Evolutionary conservation across 2,329 filamentous ascomycete genomes (phyloP), one percentile per base, ranked within the genome.

Genomic region (Nakataea oryzae): DNA sequence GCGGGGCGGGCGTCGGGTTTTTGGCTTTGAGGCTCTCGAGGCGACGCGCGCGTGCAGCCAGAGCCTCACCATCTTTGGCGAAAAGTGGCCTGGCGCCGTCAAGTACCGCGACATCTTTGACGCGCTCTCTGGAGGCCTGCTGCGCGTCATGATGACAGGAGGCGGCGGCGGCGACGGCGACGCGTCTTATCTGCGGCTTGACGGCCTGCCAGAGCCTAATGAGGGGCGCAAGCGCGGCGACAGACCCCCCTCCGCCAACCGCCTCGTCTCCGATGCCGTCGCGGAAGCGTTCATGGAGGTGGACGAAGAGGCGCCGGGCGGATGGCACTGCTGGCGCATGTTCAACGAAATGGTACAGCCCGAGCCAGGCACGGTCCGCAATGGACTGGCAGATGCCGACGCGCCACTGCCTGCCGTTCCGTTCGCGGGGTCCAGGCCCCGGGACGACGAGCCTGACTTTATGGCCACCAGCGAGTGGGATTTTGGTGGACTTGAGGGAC

Each of bases 71-170:
- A 70, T 72, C 12, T 70, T 71, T n/a, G 70, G 68, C 2, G 69
- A 71, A 57, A 69, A 70, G 61, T 69, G 69, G 64, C 65, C 65
- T 2, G 67, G 67, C 2, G 70, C 70, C 21, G 68, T 69, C 13
- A 70, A 69, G 57, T 72, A 72, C 50, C 66, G 70, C 30, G 69
- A 71, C 55, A 66, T 70, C 11, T 70, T 71, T 24, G 69, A 71
- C 57, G 68, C 68, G 2, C 60, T 70, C 9, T 68, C 66, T 1
- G 62, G 59, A 28, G 67, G 66, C 29, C 60, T 69, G 1, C 66
- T 69, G 62, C 68, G 66, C 57, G 64, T 50, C 32, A 59, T 59
- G 58, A 47, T 59, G 58, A 13, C 64, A 12, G 64, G 68, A n/a
- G 68, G 69, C 58, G 7, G n/a, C 59, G 26, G 27, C 56, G 17